Percentiles rank a stretch among this genome's conserved stretches.
These are phyloP conservation scores for Mycena sp. DNA, from an alignment of 1,284 basidiomycete genomes.

Conservation along the genomic window DNA sequence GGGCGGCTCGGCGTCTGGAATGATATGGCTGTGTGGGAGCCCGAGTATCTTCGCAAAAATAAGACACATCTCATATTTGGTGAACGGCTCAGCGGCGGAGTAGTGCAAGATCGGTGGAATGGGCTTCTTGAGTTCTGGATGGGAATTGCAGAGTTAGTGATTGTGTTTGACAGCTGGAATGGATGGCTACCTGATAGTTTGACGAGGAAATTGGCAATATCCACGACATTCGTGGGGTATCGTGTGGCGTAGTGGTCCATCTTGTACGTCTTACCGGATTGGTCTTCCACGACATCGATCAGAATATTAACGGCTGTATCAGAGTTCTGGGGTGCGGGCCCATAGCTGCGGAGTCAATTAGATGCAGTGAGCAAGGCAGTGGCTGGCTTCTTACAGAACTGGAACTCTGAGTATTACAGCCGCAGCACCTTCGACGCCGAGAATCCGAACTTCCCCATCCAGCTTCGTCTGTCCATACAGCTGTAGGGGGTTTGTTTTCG, in stretches of 20 bases:
- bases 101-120: constrained; percentile 81
- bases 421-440: constrained; percentile 63
- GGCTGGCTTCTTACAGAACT: constrained; percentile 69
- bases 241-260: constrained; percentile 90
- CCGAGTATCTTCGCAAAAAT: constrained; percentile 75
- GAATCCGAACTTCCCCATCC: constrained; percentile 75
- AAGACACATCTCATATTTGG: constrained; percentile 87
- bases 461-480: constrained; percentile 82
- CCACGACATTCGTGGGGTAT: constrained; percentile 82
- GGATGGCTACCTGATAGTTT: constrained; percentile 62
- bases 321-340: constrained; percentile 76
- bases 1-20: constrained; percentile 72
- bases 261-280: constrained; percentile 80
- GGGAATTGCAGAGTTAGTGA: not conserved
- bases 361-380: not conserved
- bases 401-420: constrained; percentile 80
- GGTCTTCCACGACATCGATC: constrained; percentile 80
- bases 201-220: constrained; percentile 80
- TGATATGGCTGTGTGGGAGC: constrained; percentile 71
- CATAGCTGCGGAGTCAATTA: constrained; percentile 66
- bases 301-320: constrained; percentile 86
- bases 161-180: not conserved
- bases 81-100: constrained; percentile 77
- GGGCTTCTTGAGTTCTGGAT: constrained; percentile 46
- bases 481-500: constrained; percentile 78